phyloP scores from a whole-genome alignment of 345 rosid genomes.

The Murraya koenigii region DNA sequence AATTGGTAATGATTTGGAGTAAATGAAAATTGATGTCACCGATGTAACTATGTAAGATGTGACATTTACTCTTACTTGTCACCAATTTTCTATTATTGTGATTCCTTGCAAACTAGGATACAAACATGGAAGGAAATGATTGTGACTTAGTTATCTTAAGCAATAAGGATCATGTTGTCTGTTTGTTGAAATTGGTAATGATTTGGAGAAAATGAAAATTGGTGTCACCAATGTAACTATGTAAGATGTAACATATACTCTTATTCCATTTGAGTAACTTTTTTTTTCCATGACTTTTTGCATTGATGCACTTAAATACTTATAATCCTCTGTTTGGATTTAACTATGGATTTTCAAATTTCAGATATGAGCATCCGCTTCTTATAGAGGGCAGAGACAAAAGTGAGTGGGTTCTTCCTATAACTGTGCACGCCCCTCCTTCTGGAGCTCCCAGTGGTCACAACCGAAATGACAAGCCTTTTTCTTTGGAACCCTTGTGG shows the following conservation, averaged over 20 bases:
- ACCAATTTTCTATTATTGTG: too few relatives aligned
- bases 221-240: background rate
- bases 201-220: background rate
- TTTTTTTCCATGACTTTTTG: background rate
- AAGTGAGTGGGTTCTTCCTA: constrained; percentile 93
- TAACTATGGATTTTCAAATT: constrained; percentile 10
- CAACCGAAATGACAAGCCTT: constrained; percentile 53
- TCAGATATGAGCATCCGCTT: constrained; percentile 92
- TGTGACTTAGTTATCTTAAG: background rate
- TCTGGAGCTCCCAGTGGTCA: constrained; percentile 49
- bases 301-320: background rate
- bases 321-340: background rate
- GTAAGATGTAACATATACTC: background rate
- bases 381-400: constrained; percentile 75
- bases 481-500: constrained; percentile 76
- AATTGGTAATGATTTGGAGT: background rate
- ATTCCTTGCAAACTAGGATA: too few relatives aligned
- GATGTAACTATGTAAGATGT: background rate
- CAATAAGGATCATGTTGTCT: background rate
- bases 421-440: constrained; percentile 87
- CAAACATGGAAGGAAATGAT: background rate
- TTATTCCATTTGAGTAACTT: background rate
- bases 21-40: background rate
- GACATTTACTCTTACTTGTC: too few relatives aligned
- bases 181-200: background rate